Conservation (phyloP, 2,329 filamentous ascomycete genomes). For the Cordyceps javanica region DNA sequence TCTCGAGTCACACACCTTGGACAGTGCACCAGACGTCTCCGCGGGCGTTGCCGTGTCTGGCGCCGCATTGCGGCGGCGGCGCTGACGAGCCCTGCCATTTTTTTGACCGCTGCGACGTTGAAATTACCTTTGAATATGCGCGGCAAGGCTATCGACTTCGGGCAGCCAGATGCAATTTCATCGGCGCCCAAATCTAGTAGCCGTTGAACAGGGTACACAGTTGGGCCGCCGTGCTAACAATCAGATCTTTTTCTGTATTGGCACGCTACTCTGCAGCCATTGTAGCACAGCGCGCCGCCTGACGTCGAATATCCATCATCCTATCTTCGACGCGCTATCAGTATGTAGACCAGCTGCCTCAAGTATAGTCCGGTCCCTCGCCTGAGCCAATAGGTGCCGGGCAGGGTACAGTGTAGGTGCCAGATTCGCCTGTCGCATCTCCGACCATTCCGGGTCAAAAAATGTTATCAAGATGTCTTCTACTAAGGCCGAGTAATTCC, state of each 20-base stretch:
- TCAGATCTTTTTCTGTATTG: not conserved
- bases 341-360: not conserved
- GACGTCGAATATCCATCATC: not conserved
- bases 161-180: slow-evolving; percentile 4
- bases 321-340: not conserved
- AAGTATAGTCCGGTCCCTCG: too few relatives aligned
- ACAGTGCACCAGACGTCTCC: not conserved
- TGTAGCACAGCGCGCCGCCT: not conserved
- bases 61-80: not conserved
- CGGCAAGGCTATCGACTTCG: not conserved
- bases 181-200: slow-evolving; percentile 2
- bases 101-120: not conserved
- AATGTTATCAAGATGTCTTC: not conserved
- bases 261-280: not conserved
- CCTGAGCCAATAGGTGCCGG: too few relatives aligned
- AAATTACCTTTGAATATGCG: not conserved
- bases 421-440: not conserved
- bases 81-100: not conserved
- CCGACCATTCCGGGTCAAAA: not conserved
- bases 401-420: too few relatives aligned
- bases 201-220: not conserved
- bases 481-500: slow-evolving; percentile 4
- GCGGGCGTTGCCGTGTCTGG: not conserved
- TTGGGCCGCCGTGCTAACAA: not conserved
- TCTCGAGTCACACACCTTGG: slow-evolving; percentile 1